Evolutionary conservation across 108 stramenopile species (phyloP).

Genomic region (Aurantiochytrium sp.): DNA sequence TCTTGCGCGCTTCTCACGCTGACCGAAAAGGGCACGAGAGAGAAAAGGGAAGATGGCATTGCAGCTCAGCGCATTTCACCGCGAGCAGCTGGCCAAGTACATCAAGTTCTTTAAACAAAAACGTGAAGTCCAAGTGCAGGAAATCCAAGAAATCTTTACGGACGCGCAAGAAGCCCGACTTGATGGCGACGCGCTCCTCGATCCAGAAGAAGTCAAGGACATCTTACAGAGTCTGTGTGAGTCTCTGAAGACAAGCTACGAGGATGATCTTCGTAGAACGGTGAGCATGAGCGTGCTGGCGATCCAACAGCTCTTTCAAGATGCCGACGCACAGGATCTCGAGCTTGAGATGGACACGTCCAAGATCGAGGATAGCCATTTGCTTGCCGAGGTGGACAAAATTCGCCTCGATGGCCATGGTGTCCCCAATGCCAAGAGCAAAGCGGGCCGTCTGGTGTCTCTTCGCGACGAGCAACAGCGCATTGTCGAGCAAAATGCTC

Average conservation of each 20-base stretch:
- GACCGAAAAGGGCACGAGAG: background rate
- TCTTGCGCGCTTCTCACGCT: background rate
- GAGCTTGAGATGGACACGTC: slow-evolving; percentile 17
- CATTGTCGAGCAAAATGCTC: background rate
- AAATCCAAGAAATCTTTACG: background rate
- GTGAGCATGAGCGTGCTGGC: slow-evolving; percentile 13
- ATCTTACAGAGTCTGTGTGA: background rate
- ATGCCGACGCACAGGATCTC: background rate
- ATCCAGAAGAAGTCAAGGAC: background rate
- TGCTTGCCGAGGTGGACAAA: background rate
- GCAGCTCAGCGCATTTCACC: background rate
- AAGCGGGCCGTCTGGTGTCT: background rate
- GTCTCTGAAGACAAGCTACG: background rate
- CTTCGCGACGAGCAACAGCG: slow-evolving; percentile 16
- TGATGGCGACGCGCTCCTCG: background rate
- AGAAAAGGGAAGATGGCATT: background rate
- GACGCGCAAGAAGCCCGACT: background rate
- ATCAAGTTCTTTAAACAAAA: background rate
- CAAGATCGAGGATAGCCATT: slow-evolving; percentile 2
- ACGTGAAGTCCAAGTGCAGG: background rate
- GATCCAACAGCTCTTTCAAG: slow-evolving; percentile 5
- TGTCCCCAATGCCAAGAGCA: background rate
- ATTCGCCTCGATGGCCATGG: background rate
- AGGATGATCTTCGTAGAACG: slow-evolving; percentile 6
- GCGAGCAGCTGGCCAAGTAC: slow-evolving; percentile 12